Conservation (phyloP, 139 green algal species). For the Chlorella sorokiniana region DNA sequence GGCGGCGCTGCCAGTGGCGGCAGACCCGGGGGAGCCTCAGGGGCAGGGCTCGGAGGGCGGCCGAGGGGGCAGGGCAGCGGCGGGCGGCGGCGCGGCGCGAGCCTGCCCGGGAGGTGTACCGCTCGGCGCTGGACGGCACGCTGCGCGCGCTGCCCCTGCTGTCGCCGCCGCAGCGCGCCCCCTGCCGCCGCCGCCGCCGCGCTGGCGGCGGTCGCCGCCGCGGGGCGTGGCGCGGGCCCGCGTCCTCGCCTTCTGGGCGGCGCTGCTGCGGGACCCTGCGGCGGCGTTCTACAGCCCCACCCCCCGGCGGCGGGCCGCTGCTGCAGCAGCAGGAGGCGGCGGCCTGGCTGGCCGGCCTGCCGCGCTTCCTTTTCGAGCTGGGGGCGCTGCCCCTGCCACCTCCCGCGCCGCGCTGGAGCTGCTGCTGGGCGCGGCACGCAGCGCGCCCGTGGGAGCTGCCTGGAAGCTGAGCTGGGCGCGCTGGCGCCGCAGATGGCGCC, state of each 20-base stretch:
- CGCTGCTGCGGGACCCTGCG: constrained; percentile 7
- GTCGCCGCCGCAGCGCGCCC: constrained; percentile 8
- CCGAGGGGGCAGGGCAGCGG: no score
- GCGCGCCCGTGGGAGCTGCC: neutral
- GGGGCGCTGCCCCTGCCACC: constrained; percentile 8
- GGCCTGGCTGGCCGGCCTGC: constrained; percentile 41
- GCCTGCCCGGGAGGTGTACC: constrained; percentile 24
- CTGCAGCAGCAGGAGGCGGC: constrained; percentile 25
- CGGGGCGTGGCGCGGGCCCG: neutral
- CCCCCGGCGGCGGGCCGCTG: constrained; percentile 24
- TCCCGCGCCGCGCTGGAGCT: constrained; percentile 30
- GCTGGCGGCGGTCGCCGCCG: constrained; percentile 11
- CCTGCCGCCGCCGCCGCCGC: constrained; percentile 17
- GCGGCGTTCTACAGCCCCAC: constrained; percentile 8
- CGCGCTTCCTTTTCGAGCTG: constrained; percentile 45
- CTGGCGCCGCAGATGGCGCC: constrained; percentile 46
- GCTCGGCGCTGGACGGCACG: constrained; percentile 15
- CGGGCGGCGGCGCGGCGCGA: no score
- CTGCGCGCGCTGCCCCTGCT: constrained; percentile 22
- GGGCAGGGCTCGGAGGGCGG: no score
- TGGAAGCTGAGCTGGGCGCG: constrained; percentile 10
- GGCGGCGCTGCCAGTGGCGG: no score
- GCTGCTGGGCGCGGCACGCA: constrained; percentile 38
- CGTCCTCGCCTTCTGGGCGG: constrained; percentile 20
- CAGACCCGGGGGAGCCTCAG: no score